Percentiles rank a stretch among this genome's conserved stretches.
Evolutionary conservation across 2,329 filamentous ascomycete species (phyloP).

Genomic region (Golovinomyces cichoracearum): DNA sequence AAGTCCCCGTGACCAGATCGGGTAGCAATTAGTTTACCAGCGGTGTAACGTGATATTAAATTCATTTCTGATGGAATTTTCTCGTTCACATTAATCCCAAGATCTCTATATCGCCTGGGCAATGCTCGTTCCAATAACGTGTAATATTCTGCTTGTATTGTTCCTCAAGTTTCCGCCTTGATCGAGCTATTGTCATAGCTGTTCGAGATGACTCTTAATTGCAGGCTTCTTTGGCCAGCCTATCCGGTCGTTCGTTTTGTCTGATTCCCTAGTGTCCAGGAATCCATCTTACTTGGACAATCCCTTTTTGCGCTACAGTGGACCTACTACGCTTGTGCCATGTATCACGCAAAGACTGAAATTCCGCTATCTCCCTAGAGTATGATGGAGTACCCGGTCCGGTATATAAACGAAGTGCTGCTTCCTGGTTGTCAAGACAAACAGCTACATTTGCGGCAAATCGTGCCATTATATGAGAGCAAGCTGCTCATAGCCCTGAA

Average conservation of each 20-base stretch:
- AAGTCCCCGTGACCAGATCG: conserved; percentile 1
- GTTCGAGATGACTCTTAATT: not conserved
- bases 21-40: not conserved
- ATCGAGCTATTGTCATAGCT: not conserved
- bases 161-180: not conserved
- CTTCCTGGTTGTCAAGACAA: not conserved
- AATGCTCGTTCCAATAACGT: not conserved
- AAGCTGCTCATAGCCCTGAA: not conserved
- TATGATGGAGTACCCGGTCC: not conserved
- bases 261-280: not conserved
- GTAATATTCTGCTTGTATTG: not conserved
- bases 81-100: not conserved
- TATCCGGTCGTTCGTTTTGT: not conserved
- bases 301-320: not conserved
- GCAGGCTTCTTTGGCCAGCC: not conserved
- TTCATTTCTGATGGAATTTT: conserved; percentile 1
- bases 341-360: not conserved
- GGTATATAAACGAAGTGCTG: not conserved
- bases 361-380: not conserved
- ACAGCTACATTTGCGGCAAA: not conserved
- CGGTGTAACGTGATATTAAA: not conserved
- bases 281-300: not conserved
- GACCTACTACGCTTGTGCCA: not conserved
- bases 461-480: not conserved
- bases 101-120: not conserved